Conservation (phyloP, 805 yeast genomes). For the Hanseniaspora lachancei region DNA sequence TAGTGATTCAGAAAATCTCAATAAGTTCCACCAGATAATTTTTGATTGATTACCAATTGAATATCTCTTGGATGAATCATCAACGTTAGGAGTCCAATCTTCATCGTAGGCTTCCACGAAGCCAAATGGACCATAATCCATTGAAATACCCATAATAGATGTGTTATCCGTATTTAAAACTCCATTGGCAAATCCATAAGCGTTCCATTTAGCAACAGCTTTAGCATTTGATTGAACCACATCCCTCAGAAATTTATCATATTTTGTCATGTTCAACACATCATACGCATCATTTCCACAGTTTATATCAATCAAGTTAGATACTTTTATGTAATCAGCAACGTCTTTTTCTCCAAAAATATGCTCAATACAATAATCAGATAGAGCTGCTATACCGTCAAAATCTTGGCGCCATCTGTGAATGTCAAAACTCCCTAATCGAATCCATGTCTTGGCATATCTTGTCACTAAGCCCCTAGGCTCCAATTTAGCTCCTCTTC, state of each 20-base stretch:
- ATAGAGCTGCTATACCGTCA: constrained; percentile 43
- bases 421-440: constrained; percentile 80
- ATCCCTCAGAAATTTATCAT: constrained; percentile 60
- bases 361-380: constrained; percentile 61
- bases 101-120: constrained; percentile 79
- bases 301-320: neutral
- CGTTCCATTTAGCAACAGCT: constrained; percentile 74
- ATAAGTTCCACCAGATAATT: constrained; percentile 85
- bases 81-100: constrained; percentile 76
- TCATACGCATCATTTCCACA: constrained; percentile 15
- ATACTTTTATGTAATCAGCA: constrained; percentile 18
- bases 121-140: constrained; percentile 93
- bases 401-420: constrained; percentile 63
- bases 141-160: constrained; percentile 70
- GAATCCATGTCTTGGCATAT: constrained; percentile 73
- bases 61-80: constrained; percentile 60
- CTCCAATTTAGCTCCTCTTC: constrained; percentile 50
- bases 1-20: constrained; percentile 69
- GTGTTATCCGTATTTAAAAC: constrained; percentile 92
- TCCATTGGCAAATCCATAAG: constrained; percentile 86
- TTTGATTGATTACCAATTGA: constrained; percentile 74
- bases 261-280: constrained; percentile 36
- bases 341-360: constrained; percentile 18
- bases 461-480: constrained; percentile 76
- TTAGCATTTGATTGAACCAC: constrained; percentile 61